phyloP scores from a whole-genome alignment of 768 basidiomycete genomes.

The Tubosaeta sp. region DNA sequence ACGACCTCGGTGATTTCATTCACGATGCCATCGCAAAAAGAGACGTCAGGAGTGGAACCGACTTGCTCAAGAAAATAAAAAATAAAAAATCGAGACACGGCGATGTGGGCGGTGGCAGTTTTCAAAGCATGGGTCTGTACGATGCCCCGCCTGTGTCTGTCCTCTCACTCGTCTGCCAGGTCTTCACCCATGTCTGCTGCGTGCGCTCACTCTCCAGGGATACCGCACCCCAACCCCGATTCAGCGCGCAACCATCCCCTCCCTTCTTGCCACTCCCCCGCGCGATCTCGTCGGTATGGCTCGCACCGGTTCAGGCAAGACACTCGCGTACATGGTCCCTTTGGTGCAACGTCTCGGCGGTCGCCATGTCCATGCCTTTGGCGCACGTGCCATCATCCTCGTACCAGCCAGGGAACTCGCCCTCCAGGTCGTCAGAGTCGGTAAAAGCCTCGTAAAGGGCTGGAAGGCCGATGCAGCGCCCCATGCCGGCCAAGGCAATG shows the following conservation, averaged over 20 bases:
- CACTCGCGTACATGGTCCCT: constrained; percentile 92
- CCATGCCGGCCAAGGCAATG: constrained; percentile 69
- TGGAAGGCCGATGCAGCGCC: constrained; percentile 58
- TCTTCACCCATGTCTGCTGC: constrained; percentile 76
- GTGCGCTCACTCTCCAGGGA: constrained; percentile 85
- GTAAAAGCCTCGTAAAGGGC: constrained; percentile 87
- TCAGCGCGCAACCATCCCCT: constrained; percentile 85
- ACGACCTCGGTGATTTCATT: constrained; percentile 62
- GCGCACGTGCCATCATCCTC: constrained; percentile 82
- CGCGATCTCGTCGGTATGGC: constrained; percentile 98
- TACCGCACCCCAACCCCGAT: constrained; percentile 96
- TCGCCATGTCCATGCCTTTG: constrained; percentile 72
- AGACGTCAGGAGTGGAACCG: constrained; percentile 70
- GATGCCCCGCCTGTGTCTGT: not conserved
- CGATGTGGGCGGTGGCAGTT: constrained; percentile 88
- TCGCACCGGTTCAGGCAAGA: constrained; percentile 96
- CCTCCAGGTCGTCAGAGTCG: constrained; percentile 88
- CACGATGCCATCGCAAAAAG: constrained; percentile 65
- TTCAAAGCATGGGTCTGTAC: constrained; percentile 88
- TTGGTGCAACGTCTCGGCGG: constrained; percentile 83
- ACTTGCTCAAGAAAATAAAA: constrained; percentile 73
- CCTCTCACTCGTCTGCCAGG: constrained; percentile 40
- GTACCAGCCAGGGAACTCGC: constrained; percentile 94
- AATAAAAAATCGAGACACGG: constrained; percentile 69
- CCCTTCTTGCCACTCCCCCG: constrained; percentile 77